Evolutionary conservation across 2,329 filamentous ascomycete species (phyloP).

Genomic region (Microascus cirrosus): DNA sequence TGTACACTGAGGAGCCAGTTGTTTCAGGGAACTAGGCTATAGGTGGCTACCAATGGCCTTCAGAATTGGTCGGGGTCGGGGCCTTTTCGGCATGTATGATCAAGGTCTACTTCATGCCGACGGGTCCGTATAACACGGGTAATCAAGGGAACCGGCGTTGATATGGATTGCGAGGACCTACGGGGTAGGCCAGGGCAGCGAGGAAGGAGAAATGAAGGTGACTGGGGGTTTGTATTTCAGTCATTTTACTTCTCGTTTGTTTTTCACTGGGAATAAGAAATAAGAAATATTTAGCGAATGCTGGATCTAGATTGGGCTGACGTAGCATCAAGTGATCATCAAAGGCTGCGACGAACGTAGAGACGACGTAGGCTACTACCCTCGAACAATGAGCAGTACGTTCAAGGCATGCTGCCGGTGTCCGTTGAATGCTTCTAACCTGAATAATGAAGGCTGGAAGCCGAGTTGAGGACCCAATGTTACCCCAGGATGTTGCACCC

Average conservation of each 20-base stretch:
- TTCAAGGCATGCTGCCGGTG: no score
- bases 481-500: background rate
- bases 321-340: no score
- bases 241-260: background rate
- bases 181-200: background rate
- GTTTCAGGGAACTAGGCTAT: conserved; percentile 12
- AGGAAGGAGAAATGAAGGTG: background rate
- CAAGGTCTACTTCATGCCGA: background rate
- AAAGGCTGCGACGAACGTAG: no score
- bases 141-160: background rate
- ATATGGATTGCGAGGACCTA: background rate
- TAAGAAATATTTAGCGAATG: no score
- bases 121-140: background rate
- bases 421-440: no score
- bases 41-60: background rate
- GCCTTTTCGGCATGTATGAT: background rate
- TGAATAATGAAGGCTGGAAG: background rate
- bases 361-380: no score
- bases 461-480: background rate
- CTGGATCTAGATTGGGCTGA: no score
- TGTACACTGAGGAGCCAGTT: conserved; percentile 14
- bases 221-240: background rate
- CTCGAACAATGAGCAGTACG: no score
- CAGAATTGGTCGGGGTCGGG: background rate
- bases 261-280: background rate